Conservation (phyloP, 2,329 filamentous ascomycete genomes). For the Alternaria arbusti region DNA sequence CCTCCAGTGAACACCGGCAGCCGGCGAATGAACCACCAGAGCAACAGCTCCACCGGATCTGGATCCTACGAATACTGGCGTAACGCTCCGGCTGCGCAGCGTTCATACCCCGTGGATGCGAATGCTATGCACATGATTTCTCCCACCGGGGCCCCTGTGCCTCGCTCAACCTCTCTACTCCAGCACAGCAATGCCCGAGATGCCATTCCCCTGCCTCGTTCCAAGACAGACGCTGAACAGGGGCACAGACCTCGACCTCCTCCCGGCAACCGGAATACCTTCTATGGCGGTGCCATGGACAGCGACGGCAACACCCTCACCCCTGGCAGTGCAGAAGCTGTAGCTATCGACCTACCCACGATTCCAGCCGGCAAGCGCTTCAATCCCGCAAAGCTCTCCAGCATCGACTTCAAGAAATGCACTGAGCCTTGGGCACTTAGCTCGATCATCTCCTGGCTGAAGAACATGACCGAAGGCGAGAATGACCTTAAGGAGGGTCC, state of each 20-base stretch:
- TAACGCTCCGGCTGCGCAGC: slow-evolving; percentile 38
- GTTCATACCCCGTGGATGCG: slow-evolving; percentile 42
- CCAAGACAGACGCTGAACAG: slow-evolving; percentile 90
- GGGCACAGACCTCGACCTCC: slow-evolving; percentile 50
- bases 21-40: slow-evolving; percentile 53
- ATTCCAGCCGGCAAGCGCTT: slow-evolving; percentile 83
- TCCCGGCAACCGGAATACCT: slow-evolving; percentile 40
- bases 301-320: slow-evolving; percentile 65
- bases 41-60: slow-evolving; percentile 38
- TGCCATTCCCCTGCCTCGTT: slow-evolving; percentile 82
- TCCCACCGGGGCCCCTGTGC: slow-evolving; percentile 41
- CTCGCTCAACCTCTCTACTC: slow-evolving; percentile 68
- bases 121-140: slow-evolving; percentile 41
- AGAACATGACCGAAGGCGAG: slow-evolving; percentile 88
- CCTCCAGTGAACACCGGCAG: slow-evolving; percentile 64
- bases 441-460: slow-evolving; percentile 84
- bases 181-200: slow-evolving; percentile 82
- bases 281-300: slow-evolving; percentile 42
- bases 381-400: slow-evolving; percentile 80
- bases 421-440: slow-evolving; percentile 92
- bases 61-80: slow-evolving; percentile 57
- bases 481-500: slow-evolving; percentile 83
- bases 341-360: slow-evolving; percentile 82
- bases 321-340: slow-evolving; percentile 52
- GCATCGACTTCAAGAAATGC: slow-evolving; percentile 83